Conservation (phyloP, 2,329 filamentous ascomycete genomes). For the Cryphonectria japonica region DNA sequence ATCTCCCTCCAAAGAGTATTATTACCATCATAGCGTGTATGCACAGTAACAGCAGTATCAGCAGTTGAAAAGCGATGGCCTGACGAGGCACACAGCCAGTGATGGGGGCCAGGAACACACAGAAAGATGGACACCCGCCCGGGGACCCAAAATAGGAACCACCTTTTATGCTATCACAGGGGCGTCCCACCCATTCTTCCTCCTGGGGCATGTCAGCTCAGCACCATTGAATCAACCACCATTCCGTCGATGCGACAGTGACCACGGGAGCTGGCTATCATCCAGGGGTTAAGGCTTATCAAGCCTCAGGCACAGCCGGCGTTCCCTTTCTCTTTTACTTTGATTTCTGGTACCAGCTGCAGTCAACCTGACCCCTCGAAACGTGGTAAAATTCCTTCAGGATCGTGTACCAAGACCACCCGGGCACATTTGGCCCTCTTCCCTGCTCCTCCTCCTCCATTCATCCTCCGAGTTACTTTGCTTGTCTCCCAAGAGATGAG, state of each 20-base stretch:
- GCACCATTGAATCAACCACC: not conserved
- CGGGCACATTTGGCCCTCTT: not conserved
- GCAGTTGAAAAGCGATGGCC: not conserved
- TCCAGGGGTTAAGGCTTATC: not conserved
- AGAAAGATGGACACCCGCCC: not conserved
- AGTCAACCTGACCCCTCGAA: not conserved
- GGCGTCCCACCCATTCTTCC: not conserved
- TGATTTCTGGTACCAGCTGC: not conserved
- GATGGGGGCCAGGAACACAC: slow-evolving; percentile 4
- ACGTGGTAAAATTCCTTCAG: not conserved
- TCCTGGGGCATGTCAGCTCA: not conserved
- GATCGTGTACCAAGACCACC: not conserved
- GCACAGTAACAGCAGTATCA: not conserved
- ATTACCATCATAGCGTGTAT: not conserved
- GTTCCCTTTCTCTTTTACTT: no score
- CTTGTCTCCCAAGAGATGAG: not conserved
- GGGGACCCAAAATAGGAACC: slow-evolving; percentile 10
- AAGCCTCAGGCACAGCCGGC: not conserved
- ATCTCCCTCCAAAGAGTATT: no score
- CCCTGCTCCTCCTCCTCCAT: not conserved
- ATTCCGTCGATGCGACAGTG: not conserved
- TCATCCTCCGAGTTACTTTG: not conserved
- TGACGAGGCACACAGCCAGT: not conserved
- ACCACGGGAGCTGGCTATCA: not conserved
- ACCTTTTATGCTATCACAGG: not conserved